Conservation (phyloP, 495 filamentous ascomycete species). For the Platismatia glauca region DNA sequence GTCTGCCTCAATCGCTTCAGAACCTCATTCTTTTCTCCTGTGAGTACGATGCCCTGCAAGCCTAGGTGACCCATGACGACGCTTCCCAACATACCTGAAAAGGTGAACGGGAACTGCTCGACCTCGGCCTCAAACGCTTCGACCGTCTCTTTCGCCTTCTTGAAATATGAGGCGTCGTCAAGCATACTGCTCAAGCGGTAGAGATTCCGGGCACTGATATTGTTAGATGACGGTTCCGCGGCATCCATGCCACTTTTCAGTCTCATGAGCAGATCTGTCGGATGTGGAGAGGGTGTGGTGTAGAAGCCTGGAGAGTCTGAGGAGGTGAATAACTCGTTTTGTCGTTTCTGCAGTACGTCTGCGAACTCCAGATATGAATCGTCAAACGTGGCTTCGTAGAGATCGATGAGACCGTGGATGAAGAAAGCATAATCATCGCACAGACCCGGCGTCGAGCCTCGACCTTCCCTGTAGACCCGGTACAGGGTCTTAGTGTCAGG, state of each 20-base stretch:
- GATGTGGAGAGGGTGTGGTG: conserved; percentile 56
- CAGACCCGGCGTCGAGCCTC: conserved; percentile 65
- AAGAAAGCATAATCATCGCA: conserved; percentile 95
- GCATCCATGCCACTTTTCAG: conserved; percentile 92
- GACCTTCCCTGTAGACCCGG: conserved; percentile 68
- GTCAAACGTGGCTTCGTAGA: conserved; percentile 84
- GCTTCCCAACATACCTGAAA: conserved; percentile 65
- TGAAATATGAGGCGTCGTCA: conserved; percentile 53
- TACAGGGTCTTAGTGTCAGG: conserved; percentile 51
- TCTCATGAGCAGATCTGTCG: conserved; percentile 70
- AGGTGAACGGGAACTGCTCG: conserved; percentile 84
- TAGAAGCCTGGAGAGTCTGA: conserved; percentile 58
- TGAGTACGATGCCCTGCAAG: conserved; percentile 36
- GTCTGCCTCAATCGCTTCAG: conserved; percentile 33
- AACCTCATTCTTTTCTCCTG: conserved; percentile 31
- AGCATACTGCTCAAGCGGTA: conserved; percentile 67
- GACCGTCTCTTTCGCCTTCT: conserved; percentile 62
- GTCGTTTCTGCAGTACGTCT: conserved; percentile 66
- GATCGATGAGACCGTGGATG: conserved; percentile 71
- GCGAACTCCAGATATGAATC: conserved; percentile 74
- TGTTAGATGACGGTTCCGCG: conserved; percentile 81
- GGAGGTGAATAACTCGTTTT: conserved; percentile 64
- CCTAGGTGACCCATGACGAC: conserved; percentile 49
- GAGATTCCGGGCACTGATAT: conserved; percentile 72
- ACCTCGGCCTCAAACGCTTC: conserved; percentile 83